These are phyloP conservation scores for Canavalia ensiformis DNA, from an alignment of 306 rosid species.

Conservation along the genomic window DNA sequence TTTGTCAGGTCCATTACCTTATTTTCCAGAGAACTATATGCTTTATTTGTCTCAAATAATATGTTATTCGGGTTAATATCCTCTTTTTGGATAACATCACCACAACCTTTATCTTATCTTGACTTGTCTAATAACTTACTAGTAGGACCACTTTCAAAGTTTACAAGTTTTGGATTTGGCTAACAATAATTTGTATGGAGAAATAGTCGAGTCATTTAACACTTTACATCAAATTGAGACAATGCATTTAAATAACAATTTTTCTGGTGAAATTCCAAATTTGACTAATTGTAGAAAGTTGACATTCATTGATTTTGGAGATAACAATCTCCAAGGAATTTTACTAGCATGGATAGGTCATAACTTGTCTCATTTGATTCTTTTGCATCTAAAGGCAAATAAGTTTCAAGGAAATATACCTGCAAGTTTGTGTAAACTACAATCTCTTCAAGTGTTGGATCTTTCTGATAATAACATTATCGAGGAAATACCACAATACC, in stretches of 20 bases:
- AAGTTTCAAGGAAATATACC: slow-evolving; percentile 39
- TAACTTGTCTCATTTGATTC: neutral
- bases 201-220: slow-evolving; percentile 31
- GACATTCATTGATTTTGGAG: neutral
- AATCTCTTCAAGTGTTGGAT: slow-evolving; percentile 48
- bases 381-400: neutral
- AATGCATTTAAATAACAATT: slow-evolving; percentile 28
- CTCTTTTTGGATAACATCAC: slow-evolving; percentile 1
- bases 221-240: neutral
- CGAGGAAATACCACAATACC: slow-evolving; percentile 46
- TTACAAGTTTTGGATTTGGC: slow-evolving; percentile 6
- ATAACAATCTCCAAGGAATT: slow-evolving; percentile 20
- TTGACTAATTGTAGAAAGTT: neutral
- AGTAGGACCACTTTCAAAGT: neutral
- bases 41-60: slow-evolving; percentile 39
- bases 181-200: slow-evolving; percentile 39
- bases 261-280: slow-evolving; percentile 38
- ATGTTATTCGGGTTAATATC: neutral
- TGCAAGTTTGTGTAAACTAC: slow-evolving; percentile 30
- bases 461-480: slow-evolving; percentile 42
- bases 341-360: slow-evolving; percentile 26
- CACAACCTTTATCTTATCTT: neutral
- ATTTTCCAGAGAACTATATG: neutral
- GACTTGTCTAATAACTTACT: slow-evolving; percentile 39
- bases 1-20: slow-evolving; percentile 12